Percentiles rank a stretch among this genome's conserved stretches.
These are phyloP conservation scores for Biancaea sappan DNA, from an alignment of 306 rosid genomes.

Conservation along the genomic window DNA sequence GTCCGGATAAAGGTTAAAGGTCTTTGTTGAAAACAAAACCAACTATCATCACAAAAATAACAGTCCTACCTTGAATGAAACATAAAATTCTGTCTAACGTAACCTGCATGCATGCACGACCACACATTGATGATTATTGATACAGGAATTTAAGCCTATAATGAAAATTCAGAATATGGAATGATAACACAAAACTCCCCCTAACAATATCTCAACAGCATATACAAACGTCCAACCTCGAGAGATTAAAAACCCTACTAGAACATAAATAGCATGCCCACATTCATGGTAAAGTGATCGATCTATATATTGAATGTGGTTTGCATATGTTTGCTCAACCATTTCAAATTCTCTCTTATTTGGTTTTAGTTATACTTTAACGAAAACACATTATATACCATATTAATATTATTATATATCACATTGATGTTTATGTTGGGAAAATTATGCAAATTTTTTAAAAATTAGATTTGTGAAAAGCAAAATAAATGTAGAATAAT, in stretches of 20 bases:
- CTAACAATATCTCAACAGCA: background rate
- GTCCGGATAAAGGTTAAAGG: background rate
- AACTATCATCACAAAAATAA: background rate
- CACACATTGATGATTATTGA: background rate
- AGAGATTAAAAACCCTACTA: background rate
- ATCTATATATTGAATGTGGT: too few species aligned
- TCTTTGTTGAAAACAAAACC: background rate
- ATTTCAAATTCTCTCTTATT: too few species aligned
- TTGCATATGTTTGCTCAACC: too few species aligned
- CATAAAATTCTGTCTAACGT: background rate
- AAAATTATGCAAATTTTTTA: too few species aligned
- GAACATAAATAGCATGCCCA: background rate
- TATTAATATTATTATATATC: too few species aligned
- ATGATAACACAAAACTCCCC: constrained; percentile 1
- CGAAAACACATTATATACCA: too few species aligned
- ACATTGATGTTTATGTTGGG: too few species aligned
- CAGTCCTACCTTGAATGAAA: background rate
- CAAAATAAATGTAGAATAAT: too few species aligned
- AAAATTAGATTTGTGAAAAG: too few species aligned
- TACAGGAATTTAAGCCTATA: background rate
- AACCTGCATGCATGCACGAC: background rate
- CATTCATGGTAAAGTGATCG: constrained; percentile 6
- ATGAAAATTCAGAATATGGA: background rate
- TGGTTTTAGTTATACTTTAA: too few species aligned
- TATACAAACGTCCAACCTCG: background rate